Conservation (phyloP, 2,329 filamentous ascomycete species). For the Pyrenochaeta sp. region DNA sequence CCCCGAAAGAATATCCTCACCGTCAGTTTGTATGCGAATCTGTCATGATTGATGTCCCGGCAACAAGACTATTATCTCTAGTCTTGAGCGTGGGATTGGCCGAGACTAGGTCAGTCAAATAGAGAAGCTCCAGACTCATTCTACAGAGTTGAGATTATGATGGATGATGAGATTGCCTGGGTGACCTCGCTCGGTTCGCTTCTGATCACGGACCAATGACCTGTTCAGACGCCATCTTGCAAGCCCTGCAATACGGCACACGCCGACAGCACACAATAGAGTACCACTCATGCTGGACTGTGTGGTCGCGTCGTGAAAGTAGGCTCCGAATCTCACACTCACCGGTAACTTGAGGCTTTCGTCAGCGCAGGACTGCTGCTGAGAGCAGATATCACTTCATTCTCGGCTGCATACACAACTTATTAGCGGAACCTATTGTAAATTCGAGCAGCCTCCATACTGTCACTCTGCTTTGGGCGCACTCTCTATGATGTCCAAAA, state of each 20-base stretch:
- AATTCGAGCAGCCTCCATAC: neutral
- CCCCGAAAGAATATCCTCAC: no score
- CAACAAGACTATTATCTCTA: no score
- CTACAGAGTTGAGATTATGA: neutral
- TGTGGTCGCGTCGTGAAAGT: neutral
- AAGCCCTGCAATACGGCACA: no score
- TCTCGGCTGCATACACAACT: neutral
- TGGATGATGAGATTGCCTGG: no score
- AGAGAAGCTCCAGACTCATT: neutral
- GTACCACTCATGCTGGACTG: neutral
- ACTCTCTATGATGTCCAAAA: neutral
- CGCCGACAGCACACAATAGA: neutral
- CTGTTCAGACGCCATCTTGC: neutral
- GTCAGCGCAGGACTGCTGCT: neutral
- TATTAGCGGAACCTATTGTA: neutral
- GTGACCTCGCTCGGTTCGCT: neutral
- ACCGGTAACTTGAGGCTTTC: neutral
- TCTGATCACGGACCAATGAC: neutral
- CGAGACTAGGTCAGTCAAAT: neutral
- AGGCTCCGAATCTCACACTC: neutral
- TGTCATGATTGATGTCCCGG: no score
- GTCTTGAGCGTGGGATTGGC: no score
- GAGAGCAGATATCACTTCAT: neutral
- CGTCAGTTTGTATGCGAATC: no score
- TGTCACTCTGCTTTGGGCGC: neutral